phyloP scores from a whole-genome alignment of 495 filamentous ascomycete species.

The Penicillium paxilli region DNA sequence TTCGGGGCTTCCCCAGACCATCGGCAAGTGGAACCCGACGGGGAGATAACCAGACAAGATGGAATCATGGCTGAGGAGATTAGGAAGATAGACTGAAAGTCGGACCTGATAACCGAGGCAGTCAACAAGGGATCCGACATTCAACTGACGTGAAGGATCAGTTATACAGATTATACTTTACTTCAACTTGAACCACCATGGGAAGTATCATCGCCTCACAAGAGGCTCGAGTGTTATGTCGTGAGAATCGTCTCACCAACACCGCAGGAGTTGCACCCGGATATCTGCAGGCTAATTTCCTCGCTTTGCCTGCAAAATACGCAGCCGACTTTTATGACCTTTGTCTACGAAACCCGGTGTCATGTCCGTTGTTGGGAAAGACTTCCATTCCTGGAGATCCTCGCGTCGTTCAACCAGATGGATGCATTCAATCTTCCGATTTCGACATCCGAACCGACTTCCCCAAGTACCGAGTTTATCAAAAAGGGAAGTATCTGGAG shows the following conservation, averaged over 20 bases:
- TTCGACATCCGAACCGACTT: slow-evolving; percentile 54
- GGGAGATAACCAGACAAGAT: neutral
- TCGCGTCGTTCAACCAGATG: slow-evolving; percentile 14
- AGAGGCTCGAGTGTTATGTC: slow-evolving; percentile 43
- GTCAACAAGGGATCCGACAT: neutral
- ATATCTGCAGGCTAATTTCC: slow-evolving; percentile 58
- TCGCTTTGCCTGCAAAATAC: slow-evolving; percentile 52
- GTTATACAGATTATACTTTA: neutral
- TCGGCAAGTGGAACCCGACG: slow-evolving; percentile 27
- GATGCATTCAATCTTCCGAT: slow-evolving; percentile 28
- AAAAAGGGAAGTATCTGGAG: slow-evolving; percentile 28
- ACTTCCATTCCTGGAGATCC: slow-evolving; percentile 19
- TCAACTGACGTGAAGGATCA: no score
- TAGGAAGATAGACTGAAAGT: no score
- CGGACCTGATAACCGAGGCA: slow-evolving; percentile 11
- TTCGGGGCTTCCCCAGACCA: slow-evolving; percentile 19
- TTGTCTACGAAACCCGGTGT: slow-evolving; percentile 56
- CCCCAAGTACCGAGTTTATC: slow-evolving; percentile 55
- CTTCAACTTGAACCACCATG: slow-evolving; percentile 4
- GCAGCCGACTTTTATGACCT: slow-evolving; percentile 52
- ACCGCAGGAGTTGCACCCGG: slow-evolving; percentile 53
- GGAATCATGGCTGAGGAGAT: neutral
- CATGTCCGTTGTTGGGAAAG: slow-evolving; percentile 54
- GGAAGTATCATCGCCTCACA: slow-evolving; percentile 25
- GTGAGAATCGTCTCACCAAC: slow-evolving; percentile 37